phyloP scores from a whole-genome alignment of 2,329 filamentous ascomycete genomes.

The Emergomyces orientalis region DNA sequence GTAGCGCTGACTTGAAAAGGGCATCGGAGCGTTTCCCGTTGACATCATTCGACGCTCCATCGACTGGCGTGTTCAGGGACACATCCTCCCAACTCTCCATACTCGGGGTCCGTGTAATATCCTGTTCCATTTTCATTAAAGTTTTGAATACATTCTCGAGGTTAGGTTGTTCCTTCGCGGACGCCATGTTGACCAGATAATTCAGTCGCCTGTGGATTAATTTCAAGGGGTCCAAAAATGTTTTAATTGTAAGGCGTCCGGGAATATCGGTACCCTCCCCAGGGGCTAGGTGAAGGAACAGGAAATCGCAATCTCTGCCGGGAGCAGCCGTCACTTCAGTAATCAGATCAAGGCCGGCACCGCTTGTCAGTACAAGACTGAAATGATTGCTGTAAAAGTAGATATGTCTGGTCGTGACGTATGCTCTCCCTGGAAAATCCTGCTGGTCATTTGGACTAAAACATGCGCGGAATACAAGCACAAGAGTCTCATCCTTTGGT shows the following conservation, averaged over 20 bases:
- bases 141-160: constrained; percentile 61
- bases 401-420: constrained; percentile 75
- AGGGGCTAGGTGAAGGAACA: constrained; percentile 71
- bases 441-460: constrained; percentile 72
- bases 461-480: constrained; percentile 85
- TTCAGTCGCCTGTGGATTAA: constrained; percentile 78
- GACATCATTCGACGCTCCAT: constrained; percentile 41
- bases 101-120: constrained; percentile 56
- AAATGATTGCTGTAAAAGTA: constrained; percentile 97
- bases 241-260: constrained; percentile 75
- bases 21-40: constrained; percentile 32
- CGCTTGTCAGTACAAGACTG: constrained; percentile 77
- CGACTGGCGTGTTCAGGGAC: constrained; percentile 49
- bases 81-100: constrained; percentile 89
- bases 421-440: constrained; percentile 75
- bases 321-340: constrained; percentile 82
- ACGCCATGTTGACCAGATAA: constrained; percentile 70
- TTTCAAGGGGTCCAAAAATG: constrained; percentile 78
- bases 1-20: constrained; percentile 49
- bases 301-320: constrained; percentile 84
- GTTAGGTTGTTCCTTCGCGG: constrained; percentile 58
- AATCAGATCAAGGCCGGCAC: constrained; percentile 64
- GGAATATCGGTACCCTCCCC: constrained; percentile 53
- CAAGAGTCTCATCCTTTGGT: constrained; percentile 65
- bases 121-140: constrained; percentile 64